Conservation (phyloP, 441 rosid species). For the Arabidopsis hybrid region DNA sequence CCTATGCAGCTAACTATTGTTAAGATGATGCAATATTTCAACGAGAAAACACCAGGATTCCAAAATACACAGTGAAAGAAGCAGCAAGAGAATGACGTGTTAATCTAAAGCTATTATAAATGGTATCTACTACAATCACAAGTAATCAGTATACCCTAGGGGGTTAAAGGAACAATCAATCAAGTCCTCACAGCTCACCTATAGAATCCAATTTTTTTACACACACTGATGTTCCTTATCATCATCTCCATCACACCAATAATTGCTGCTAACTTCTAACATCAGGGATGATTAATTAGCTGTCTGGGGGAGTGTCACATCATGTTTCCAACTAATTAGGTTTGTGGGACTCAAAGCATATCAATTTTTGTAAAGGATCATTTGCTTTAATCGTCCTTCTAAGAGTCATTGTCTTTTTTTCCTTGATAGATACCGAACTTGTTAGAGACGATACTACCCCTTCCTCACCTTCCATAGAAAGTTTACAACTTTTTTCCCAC, state of each 20-base stretch:
- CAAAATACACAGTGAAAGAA: constrained; percentile 22
- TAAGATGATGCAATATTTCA: constrained; percentile 7
- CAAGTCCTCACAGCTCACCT: constrained; percentile 42
- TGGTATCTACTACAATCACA: constrained; percentile 24
- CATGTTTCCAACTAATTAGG: constrained; percentile 52
- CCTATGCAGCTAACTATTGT: constrained; percentile 12
- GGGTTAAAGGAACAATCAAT: constrained; percentile 42
- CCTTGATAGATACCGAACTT: constrained; percentile 59
- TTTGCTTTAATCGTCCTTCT: constrained; percentile 43
- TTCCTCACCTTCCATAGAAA: constrained; percentile 46
- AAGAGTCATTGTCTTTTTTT: constrained; percentile 44
- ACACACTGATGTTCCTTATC: constrained; percentile 34
- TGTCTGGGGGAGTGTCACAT: constrained; percentile 47
- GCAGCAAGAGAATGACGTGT: constrained; percentile 13
- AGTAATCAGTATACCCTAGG: constrained; percentile 27
- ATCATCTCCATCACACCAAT: constrained; percentile 44
- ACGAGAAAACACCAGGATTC: constrained; percentile 21
- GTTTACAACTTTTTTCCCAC: constrained; percentile 33
- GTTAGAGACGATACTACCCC: constrained; percentile 51
- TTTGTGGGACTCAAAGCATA: constrained; percentile 48
- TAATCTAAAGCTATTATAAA: constrained; percentile 20
- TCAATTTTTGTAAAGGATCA: constrained; percentile 43
- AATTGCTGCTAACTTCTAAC: constrained; percentile 40
- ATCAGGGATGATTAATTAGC: constrained; percentile 39
- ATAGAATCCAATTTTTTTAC: constrained; percentile 6